Evolutionary conservation across 495 filamentous ascomycete genomes (phyloP).

Genomic region (Cladorrhinum samala): DNA sequence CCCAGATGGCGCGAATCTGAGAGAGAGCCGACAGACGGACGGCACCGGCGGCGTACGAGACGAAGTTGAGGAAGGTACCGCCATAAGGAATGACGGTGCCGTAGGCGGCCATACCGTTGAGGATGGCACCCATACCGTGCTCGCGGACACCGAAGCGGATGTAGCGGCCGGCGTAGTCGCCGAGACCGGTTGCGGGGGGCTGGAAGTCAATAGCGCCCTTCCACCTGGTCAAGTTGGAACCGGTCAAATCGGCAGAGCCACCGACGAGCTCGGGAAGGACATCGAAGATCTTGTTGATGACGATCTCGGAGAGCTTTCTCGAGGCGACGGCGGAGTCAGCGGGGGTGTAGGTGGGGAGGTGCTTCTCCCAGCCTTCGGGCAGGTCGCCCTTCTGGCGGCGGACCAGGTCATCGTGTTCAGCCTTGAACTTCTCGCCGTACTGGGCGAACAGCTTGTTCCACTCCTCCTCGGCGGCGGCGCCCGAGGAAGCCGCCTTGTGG

Average conservation of each 20-base stretch:
- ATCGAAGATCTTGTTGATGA: conserved; percentile 81
- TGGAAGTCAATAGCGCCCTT: conserved; percentile 98
- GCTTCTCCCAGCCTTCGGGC: conserved; percentile 95
- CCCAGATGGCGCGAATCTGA: conserved; percentile 86
- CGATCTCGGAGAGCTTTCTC: conserved; percentile 90
- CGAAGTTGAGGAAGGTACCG: conserved; percentile 99
- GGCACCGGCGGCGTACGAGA: conserved; percentile 94
- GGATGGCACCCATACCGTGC: conserved; percentile 94
- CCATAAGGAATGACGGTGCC: conserved; percentile 89
- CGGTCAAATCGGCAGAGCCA: conserved; percentile 95
- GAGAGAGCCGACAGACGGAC: conserved; percentile 91
- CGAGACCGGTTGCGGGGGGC: conserved; percentile 75
- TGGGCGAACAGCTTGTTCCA: conserved; percentile 92
- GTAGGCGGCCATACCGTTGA: conserved; percentile 97
- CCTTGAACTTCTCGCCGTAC: conserved; percentile 70
- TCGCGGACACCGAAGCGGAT: conserved; percentile 96
- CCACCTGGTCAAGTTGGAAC: conserved; percentile 97
- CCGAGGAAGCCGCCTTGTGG: conserved; percentile 69
- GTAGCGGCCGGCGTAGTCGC: conserved; percentile 86
- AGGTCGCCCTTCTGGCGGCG: conserved; percentile 79
- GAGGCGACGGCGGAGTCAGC: conserved; percentile 80
- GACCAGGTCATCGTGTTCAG: conserved; percentile 69
- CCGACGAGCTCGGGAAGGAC: conserved; percentile 86
- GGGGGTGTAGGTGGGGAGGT: conserved; percentile 85
- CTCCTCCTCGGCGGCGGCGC: conserved; percentile 86